phyloP scores from a whole-genome alignment of 768 basidiomycete genomes.

The Cyathus striatus region DNA sequence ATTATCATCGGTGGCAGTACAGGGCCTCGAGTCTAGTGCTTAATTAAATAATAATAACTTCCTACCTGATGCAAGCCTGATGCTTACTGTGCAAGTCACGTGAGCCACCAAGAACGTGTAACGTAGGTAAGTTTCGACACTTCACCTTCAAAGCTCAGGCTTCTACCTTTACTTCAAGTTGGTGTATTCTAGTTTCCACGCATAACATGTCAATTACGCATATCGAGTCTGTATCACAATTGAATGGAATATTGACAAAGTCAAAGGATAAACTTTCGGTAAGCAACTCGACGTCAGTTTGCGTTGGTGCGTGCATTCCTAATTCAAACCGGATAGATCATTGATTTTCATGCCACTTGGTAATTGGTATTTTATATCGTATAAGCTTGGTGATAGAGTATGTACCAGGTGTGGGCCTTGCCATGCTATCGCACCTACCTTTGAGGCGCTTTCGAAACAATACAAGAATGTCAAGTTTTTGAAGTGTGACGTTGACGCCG shows the following conservation, averaged over 20 bases:
- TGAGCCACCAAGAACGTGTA: no score
- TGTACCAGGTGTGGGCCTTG: constrained; percentile 79
- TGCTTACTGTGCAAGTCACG: no score
- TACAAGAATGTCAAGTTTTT: constrained; percentile 73
- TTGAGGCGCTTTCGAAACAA: constrained; percentile 63
- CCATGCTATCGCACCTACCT: constrained; percentile 75
- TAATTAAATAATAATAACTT: no score
- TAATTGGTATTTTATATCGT: constrained; percentile 13
- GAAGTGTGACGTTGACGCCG: constrained; percentile 78
- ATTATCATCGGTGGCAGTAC: no score
- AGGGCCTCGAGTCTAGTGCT: no score
- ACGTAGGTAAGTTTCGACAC: no score
- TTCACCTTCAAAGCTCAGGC: no score
- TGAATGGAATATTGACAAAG: constrained; percentile 53
- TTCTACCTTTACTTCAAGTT: no score
- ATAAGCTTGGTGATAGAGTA: constrained; percentile 1
- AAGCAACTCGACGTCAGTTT: no score
- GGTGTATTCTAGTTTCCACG: no score
- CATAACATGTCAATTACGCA: constrained; percentile 49
- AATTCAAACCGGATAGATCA: constrained; percentile 67
- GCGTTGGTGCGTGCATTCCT: no score
- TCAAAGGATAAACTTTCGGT: constrained; percentile 66
- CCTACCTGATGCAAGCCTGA: no score
- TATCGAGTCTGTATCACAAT: constrained; percentile 56
- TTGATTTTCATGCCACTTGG: constrained; percentile 88